These are phyloP conservation scores for Cryphonectria japonica DNA, from an alignment of 2,329 filamentous ascomycete species.

Conservation along the genomic window DNA sequence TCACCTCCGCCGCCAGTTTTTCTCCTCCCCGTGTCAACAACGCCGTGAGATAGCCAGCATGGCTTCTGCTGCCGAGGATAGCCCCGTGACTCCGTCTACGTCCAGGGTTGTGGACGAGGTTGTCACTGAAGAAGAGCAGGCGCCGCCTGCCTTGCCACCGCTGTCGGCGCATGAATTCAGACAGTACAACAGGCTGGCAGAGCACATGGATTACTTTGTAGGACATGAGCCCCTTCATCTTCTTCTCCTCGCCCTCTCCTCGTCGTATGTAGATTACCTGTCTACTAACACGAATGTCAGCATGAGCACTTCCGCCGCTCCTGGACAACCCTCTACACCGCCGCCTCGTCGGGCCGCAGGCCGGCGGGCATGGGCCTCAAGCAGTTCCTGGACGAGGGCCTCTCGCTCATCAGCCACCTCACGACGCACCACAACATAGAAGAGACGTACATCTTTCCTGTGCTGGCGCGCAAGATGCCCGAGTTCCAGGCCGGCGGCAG, in stretches of 20 bases:
- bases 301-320: slow-evolving; percentile 76
- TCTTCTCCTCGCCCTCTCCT: neutral
- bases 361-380: slow-evolving; percentile 67
- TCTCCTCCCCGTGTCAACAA: neutral
- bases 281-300: slow-evolving; percentile 43
- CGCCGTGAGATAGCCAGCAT: slow-evolving; percentile 12
- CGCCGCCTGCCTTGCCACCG: slow-evolving; percentile 53
- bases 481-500: slow-evolving; percentile 60
- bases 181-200: slow-evolving; percentile 72
- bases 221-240: slow-evolving; percentile 36
- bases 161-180: slow-evolving; percentile 69
- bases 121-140: slow-evolving; percentile 11
- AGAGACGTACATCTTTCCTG: slow-evolving; percentile 79
- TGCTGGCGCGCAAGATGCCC: slow-evolving; percentile 77
- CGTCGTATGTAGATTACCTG: neutral
- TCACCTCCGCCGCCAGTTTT: neutral
- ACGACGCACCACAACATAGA: slow-evolving; percentile 81
- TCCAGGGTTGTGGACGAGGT: neutral
- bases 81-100: neutral
- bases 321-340: slow-evolving; percentile 73
- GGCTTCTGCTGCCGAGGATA: slow-evolving; percentile 7
- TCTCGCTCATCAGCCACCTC: slow-evolving; percentile 74
- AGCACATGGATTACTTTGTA: slow-evolving; percentile 75
- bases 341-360: slow-evolving; percentile 62
- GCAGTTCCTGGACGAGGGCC: slow-evolving; percentile 68